These are phyloP conservation scores for Mycena leptocephala DNA, from an alignment of 768 basidiomycete genomes.

Conservation along the genomic window DNA sequence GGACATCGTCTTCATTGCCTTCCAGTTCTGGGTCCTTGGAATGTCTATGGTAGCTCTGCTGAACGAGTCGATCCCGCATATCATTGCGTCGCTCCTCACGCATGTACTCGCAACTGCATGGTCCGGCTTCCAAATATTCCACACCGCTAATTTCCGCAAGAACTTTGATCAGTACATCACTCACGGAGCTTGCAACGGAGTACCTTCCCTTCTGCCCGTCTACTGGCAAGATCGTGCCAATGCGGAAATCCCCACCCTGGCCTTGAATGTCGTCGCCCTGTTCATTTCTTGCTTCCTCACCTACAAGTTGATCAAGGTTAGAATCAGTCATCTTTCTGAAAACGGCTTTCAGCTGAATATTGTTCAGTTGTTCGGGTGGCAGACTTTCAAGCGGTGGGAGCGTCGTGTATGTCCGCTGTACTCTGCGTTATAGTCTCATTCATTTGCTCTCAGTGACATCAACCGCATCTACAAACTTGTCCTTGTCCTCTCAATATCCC, in stretches of 20 bases:
- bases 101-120: slow-evolving; percentile 83
- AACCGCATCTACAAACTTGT: slow-evolving; percentile 84
- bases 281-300: slow-evolving; percentile 76
- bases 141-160: slow-evolving; percentile 71
- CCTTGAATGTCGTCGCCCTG: slow-evolving; percentile 74
- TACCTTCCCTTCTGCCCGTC: slow-evolving; percentile 66
- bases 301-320: slow-evolving; percentile 83
- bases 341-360: neutral
- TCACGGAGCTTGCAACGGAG: slow-evolving; percentile 73
- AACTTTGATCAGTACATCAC: slow-evolving; percentile 73
- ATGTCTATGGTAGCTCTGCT: slow-evolving; percentile 81
- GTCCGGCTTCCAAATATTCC: slow-evolving; percentile 77
- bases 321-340: neutral
- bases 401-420: slow-evolving; percentile 58
- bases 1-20: slow-evolving; percentile 83
- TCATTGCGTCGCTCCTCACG: slow-evolving; percentile 81
- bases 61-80: slow-evolving; percentile 89
- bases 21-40: slow-evolving; percentile 87
- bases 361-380: slow-evolving; percentile 82
- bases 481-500: slow-evolving; percentile 77
- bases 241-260: slow-evolving; percentile 78
- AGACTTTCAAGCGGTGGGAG: slow-evolving; percentile 92
- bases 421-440: neutral
- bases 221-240: slow-evolving; percentile 77
- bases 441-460: slow-evolving; percentile 58